A percentile compares a stretch with the other conserved stretches of the same genome.
These are phyloP conservation scores for Laguncularia racemosa DNA, from an alignment of 345 rosid species.

Conservation along the genomic window DNA sequence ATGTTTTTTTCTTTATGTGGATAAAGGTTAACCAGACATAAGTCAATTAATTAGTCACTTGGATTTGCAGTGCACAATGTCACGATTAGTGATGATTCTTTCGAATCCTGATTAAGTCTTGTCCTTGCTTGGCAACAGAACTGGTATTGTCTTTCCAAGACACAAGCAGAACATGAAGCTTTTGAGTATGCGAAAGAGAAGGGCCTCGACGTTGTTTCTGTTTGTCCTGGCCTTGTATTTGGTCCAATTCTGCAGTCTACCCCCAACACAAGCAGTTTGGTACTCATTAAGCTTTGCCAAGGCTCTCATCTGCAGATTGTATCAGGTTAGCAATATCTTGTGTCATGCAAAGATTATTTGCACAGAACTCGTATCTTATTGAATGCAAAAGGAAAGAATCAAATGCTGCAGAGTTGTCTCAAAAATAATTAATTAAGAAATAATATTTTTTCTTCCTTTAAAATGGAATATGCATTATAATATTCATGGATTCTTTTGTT, in stretches of 20 bases:
- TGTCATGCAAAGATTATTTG: background rate
- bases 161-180: slow-evolving; percentile 62
- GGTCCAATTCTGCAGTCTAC: slow-evolving; percentile 58
- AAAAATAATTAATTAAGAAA: no score
- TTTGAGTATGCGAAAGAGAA: slow-evolving; percentile 39
- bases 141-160: slow-evolving; percentile 66
- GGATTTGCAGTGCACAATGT: no score
- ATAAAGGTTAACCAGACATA: no score
- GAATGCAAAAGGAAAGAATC: no score
- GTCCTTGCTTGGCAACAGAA: slow-evolving; percentile 25
- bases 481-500: no score
- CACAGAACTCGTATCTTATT: no score
- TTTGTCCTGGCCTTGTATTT: slow-evolving; percentile 44
- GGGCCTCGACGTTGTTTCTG: slow-evolving; percentile 45
- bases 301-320: slow-evolving; percentile 22
- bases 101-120: background rate
- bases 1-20: no score
- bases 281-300: slow-evolving; percentile 44
- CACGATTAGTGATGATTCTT: no score
- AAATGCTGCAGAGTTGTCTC: no score
- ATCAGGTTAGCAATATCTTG: background rate
- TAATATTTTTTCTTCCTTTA: no score
- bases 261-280: slow-evolving; percentile 42
- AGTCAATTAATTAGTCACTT: no score
- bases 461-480: no score